Evolutionary conservation across 2,329 filamentous ascomycete species (phyloP), one percentile per base, ranked within the genome.

Genomic region (Venturia carpophila): DNA sequence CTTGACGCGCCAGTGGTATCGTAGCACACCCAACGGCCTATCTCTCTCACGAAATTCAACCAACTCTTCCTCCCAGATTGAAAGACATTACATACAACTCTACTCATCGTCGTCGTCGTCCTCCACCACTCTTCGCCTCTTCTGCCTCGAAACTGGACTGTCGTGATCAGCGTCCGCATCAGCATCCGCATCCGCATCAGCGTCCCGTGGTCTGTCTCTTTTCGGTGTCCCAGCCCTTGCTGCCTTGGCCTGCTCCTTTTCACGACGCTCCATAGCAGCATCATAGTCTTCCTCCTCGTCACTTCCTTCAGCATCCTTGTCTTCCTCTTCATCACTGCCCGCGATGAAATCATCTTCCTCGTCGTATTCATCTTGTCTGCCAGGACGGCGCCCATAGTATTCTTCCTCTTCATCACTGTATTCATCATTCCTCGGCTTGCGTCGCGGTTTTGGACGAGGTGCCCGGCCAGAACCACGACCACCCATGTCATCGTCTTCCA

Each of bases 261-360:
- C 55, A n/a, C 58, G 63, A n/a, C 47, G 39, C 41, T 66, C 64
- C n/a, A 66, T 64, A 49, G 64, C 21, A 30, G 52, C 58, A 58
- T 65, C 64, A 17, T 64, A 42, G 47, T 79, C 77, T 19, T 64
- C 64, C 5, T 64, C 39, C 17, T 79, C 77, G 39, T 89, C 86
- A 24, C 87, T 86, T 0, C 82, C 85, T 3, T 80, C 84, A 41
- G 83, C 84, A 66, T 80, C 77, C 49, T 84, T 84, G 52, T 76
- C 74, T 65, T 75, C 75, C 52, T 92, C 90, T 66, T 91, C 88
- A 69, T 91, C 89, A 70, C 87, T 91, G 3, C 81, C 81, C 3
- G 88, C 90, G 65, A 93, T 83, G 73, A 93, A 93, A 66, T 88
- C 90, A 71, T 93, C 90, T 42, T 88, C 88, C 72, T 88, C 82